Base-by-base conservation (phyloP, 805 yeast species). In the Metschnikowia peoriensis region DNA sequence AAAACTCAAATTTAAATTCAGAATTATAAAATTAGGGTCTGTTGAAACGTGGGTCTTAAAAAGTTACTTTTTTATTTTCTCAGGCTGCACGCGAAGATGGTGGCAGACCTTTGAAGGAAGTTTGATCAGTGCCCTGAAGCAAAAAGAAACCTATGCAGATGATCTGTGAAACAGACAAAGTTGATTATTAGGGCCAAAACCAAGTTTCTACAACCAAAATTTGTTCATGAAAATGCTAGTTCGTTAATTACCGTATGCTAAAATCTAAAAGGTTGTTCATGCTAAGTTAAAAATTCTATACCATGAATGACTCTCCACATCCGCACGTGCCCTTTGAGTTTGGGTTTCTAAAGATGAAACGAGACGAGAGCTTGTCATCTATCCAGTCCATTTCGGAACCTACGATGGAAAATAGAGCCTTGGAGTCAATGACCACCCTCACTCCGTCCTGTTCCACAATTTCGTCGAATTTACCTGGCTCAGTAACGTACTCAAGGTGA, bases 371-470 rank as follows among this genome's bases (percentile, higher is more conserved):
- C 68, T 90, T 92, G 65, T 94, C 97, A 65, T 94, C 98, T 46
- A 89, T 77, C 97, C 97, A 94, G 71, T 94, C 99, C 99, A 94
- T 94, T 70, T 92, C 96, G 6, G 96, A 87, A 0, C 99, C 99
- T 53, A 94, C 96, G 43, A 94, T 92, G 60, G 96, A 86, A 69
- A 94, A 92, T 50, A 94, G 77, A 0, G 99, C 99, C 69, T 94
- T 94, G 28, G 98, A 93, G 68, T 94, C 99, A 44, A 94, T 89
- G 50, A 92, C 78, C 2, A 94, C 96, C 67, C 84, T 88, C 40
- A 94, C 96, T 37, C 96, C 97, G 63, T 92, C 97, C 72, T 93
- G 98, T 59, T 83, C 89, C 9, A 94, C 89, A 53, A 86, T 76
- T 71, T 94, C 99, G 69, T 94, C 99, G 64, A 93, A 94, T 72